Percentiles rank a stretch among this genome's conserved stretches.
Evolutionary conservation across 2,329 filamentous ascomycete genomes (phyloP).

Genomic region (Alternaria sp.): DNA sequence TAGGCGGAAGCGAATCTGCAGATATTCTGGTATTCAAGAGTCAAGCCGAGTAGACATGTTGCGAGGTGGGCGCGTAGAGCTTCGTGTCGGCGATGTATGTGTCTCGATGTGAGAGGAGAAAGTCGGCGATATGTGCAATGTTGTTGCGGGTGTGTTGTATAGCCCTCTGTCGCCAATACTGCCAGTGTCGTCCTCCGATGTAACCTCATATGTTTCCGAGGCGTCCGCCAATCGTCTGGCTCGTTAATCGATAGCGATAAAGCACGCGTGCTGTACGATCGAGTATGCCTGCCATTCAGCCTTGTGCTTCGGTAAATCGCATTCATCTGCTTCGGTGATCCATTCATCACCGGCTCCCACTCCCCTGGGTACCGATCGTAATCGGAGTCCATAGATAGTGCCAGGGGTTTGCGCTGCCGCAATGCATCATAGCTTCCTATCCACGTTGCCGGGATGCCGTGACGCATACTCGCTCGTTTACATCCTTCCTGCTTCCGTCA

Average conservation of each 20-base stretch:
- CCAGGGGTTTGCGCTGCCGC: conserved; percentile 18
- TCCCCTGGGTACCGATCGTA: conserved; percentile 12
- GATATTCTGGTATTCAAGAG: conserved; percentile 9
- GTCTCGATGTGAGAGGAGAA: neutral
- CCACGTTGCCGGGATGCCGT: conserved; percentile 22
- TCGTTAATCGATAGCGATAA: neutral
- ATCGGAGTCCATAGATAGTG: conserved; percentile 15
- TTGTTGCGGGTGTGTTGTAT: neutral
- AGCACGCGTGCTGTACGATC: neutral
- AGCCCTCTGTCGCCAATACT: neutral
- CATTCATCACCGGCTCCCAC: conserved; percentile 11
- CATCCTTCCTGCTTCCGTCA: conserved; percentile 18
- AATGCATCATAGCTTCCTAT: conserved; percentile 8
- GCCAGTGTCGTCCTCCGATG: neutral
- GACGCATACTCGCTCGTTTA: conserved; percentile 27
- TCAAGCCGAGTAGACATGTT: neutral
- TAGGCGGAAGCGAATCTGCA: conserved; percentile 18
- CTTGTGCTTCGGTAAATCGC: neutral
- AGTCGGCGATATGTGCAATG: neutral
- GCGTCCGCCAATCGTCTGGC: neutral
- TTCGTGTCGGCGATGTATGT: conserved; percentile 1
- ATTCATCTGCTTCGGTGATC: neutral
- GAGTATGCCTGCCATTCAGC: neutral
- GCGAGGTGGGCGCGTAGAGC: conserved; percentile 15
- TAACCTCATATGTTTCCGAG: neutral